phyloP scores from a whole-genome alignment of 2,329 filamentous ascomycete genomes.

The Cordyceps cicadae region DNA sequence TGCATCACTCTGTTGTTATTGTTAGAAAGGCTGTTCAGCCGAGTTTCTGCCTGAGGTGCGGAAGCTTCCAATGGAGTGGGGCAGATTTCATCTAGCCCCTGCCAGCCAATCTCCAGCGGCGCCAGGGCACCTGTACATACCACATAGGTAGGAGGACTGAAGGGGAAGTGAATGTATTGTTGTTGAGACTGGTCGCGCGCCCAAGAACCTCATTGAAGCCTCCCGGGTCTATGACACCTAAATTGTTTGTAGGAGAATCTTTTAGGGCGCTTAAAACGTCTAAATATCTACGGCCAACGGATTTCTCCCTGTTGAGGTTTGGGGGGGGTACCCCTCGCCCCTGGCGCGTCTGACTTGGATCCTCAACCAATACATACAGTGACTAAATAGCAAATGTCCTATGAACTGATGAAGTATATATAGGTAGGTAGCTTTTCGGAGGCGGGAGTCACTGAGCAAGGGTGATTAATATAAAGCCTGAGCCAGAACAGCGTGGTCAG shows the following conservation, averaged over 20 bases:
- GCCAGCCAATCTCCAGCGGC: slow-evolving; percentile 10
- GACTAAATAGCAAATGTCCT: no score
- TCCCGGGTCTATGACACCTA: not conserved
- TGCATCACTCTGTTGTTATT: no score
- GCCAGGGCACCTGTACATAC: no score
- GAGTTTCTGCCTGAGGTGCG: slow-evolving; percentile 1
- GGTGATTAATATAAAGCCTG: slow-evolving; percentile 18
- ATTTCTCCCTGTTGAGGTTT: slow-evolving; percentile 3
- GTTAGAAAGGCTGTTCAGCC: not conserved
- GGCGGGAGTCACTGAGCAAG: no score
- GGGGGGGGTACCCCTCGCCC: not conserved
- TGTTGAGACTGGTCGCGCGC: not conserved
- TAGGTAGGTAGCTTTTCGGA: no score
- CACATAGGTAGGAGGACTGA: not conserved
- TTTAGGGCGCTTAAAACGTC: not conserved
- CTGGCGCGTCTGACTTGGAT: no score
- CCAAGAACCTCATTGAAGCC: not conserved
- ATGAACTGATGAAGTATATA: no score
- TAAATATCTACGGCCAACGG: not conserved
- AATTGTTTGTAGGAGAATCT: not conserved
- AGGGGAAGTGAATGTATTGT: not conserved
- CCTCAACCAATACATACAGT: no score
- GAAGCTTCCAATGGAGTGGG: not conserved
- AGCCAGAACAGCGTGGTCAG: slow-evolving; percentile 16
- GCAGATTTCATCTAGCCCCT: no score